These are phyloP conservation scores for Trichoderma brevicompactum DNA, from an alignment of 2,329 filamentous ascomycete genomes.

Conservation along the genomic window DNA sequence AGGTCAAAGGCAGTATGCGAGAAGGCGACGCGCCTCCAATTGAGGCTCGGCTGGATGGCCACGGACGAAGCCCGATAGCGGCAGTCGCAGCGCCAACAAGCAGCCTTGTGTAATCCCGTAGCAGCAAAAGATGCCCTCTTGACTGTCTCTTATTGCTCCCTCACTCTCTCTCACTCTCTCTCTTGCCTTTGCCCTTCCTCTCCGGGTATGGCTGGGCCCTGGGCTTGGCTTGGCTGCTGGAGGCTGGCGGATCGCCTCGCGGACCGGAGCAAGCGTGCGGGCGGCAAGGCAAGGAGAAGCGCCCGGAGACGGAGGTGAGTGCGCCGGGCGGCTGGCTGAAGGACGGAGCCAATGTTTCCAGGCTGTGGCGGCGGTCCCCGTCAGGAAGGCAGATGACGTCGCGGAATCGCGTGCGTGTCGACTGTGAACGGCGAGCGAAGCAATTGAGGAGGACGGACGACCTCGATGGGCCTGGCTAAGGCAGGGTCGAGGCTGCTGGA, in stretches of 20 bases:
- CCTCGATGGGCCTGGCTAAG: conserved; percentile 21
- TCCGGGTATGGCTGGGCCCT: not conserved
- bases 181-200: not conserved
- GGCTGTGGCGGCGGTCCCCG: not conserved
- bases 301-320: conserved; percentile 14
- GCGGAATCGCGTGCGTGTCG: not conserved
- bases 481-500: conserved; percentile 23
- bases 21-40: conserved; percentile 28
- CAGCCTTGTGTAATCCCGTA: not conserved
- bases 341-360: conserved; percentile 13
- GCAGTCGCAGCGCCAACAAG: conserved; percentile 10
- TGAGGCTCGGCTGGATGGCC: conserved; percentile 22
- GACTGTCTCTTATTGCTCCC: too few species aligned
- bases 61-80: not conserved
- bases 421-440: not conserved
- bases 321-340: conserved; percentile 5
- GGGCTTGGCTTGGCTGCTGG: conserved; percentile 5
- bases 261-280: conserved; percentile 5
- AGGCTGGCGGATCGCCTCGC: conserved; percentile 4
- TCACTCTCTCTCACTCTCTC: not conserved
- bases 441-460: conserved; percentile 17
- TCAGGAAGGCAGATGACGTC: not conserved
- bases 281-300: conserved; percentile 9
- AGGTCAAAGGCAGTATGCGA: not conserved
- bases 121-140: not conserved